These are phyloP conservation scores for Astrothelium macrocarpum DNA, from an alignment of 495 filamentous ascomycete species.

Conservation along the genomic window DNA sequence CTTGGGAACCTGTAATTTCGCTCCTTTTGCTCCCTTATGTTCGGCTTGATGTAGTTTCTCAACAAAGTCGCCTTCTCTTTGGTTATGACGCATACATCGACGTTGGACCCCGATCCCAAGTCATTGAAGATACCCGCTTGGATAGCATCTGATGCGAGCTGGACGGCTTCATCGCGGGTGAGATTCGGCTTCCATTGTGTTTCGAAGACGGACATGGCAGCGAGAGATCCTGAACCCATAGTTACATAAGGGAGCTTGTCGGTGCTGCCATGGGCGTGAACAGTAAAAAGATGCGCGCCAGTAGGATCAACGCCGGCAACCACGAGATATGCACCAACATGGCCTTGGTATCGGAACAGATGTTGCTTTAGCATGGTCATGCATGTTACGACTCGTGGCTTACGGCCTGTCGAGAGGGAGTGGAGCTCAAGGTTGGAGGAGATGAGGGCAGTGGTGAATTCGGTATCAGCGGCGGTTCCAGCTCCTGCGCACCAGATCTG, in stretches of 20 bases:
- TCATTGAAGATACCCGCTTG: constrained; percentile 99
- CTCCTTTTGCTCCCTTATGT: constrained; percentile 83
- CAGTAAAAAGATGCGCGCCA: constrained; percentile 90
- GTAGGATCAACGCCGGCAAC: constrained; percentile 97
- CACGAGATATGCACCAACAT: constrained; percentile 97
- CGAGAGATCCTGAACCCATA: constrained; percentile 92
- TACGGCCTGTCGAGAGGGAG: constrained; percentile 86
- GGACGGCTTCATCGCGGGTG: constrained; percentile 70
- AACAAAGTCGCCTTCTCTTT: constrained; percentile 83
- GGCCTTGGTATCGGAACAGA: constrained; percentile 94
- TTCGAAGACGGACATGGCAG: constrained; percentile 98
- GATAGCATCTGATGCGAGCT: constrained; percentile 78
- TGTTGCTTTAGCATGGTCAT: constrained; percentile 99
- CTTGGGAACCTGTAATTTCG: constrained; percentile 80
- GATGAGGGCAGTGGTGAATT: constrained; percentile 98
- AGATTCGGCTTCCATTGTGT: constrained; percentile 81
- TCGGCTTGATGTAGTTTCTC: constrained; percentile 85
- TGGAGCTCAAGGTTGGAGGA: constrained; percentile 97
- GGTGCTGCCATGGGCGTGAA: constrained; percentile 95
- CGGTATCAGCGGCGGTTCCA: constrained; percentile 95
- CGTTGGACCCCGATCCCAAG: constrained; percentile 91
- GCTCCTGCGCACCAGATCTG: constrained; percentile 99
- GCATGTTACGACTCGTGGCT: constrained; percentile 93
- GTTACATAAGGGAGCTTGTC: constrained; percentile 99
- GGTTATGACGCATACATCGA: constrained; percentile 93